Evolutionary conservation across 148 eudicot species (phyloP).

Genomic region (Polygonum maritimum): DNA sequence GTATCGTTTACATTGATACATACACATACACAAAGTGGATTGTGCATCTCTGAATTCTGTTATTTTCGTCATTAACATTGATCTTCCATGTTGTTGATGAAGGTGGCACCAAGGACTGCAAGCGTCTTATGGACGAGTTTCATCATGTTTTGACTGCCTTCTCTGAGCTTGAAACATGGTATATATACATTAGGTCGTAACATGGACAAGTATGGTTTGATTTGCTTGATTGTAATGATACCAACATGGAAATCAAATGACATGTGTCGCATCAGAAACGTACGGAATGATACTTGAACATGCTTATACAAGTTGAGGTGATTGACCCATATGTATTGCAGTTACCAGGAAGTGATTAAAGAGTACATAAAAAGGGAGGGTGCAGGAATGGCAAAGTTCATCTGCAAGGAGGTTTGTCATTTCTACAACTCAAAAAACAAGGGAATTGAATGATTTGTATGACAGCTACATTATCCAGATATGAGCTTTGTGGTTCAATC

Average conservation of each 20-base stretch:
- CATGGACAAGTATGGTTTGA: background rate
- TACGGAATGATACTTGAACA: background rate
- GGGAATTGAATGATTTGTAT: background rate
- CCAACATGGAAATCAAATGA: background rate
- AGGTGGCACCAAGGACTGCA: constrained; percentile 93
- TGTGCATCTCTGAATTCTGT: background rate
- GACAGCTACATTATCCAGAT: background rate
- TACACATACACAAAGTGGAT: background rate
- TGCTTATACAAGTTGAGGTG: background rate
- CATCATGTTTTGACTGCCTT: constrained; percentile 84
- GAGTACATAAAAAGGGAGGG: constrained; percentile 80
- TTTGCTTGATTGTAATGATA: background rate
- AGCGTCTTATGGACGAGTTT: constrained; percentile 93
- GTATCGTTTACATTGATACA: no score
- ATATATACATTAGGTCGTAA: background rate
- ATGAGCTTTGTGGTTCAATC: background rate
- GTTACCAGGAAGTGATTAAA: constrained; percentile 75
- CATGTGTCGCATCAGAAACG: background rate
- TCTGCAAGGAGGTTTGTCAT: constrained; percentile 70
- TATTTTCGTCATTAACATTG: constrained; percentile 6
- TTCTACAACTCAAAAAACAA: background rate
- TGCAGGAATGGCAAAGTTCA: constrained; percentile 93
- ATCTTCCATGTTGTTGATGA: constrained; percentile 6
- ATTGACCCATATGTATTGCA: constrained; percentile 21
- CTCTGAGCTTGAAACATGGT: constrained; percentile 77